Conservation (phyloP, 495 filamentous ascomycete genomes). For the Lasiosphaeria hispida region DNA sequence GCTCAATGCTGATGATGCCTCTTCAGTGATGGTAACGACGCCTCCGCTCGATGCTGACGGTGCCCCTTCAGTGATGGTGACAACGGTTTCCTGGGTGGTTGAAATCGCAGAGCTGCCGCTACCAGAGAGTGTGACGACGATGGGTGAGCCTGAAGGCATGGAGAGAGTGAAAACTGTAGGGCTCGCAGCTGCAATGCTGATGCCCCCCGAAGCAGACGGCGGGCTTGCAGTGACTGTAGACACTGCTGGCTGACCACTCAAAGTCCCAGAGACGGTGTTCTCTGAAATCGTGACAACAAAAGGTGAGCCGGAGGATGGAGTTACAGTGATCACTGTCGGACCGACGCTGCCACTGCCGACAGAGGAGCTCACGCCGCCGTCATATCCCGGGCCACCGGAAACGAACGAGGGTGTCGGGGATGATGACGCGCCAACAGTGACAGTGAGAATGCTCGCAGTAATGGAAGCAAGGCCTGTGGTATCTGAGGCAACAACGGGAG, state of each 20-base stretch:
- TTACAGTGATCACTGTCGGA: conserved; percentile 15
- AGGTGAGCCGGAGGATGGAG: conserved; percentile 14
- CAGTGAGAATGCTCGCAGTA: not conserved
- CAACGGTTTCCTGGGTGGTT: not conserved
- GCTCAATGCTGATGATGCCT: not conserved
- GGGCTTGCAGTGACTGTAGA: conserved; percentile 3
- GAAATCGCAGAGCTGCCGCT: not conserved
- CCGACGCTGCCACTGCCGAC: not conserved
- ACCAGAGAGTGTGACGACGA: conserved; percentile 10
- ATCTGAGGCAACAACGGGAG: not conserved
- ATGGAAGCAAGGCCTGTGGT: not conserved
- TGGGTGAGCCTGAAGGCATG: conserved; percentile 4
- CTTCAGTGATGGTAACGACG: not conserved
- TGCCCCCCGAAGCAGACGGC: not conserved
- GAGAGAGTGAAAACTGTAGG: conserved; percentile 8
- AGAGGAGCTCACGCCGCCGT: not conserved
- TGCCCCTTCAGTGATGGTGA: conserved; percentile 6
- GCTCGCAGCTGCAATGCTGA: not conserved
- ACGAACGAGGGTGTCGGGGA: too few relatives aligned
- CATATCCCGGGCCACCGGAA: conserved; percentile 6
- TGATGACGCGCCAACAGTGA: conserved; percentile 10
- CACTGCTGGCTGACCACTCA: not conserved
- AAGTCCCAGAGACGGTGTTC: not conserved
- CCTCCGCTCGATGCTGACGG: not conserved
- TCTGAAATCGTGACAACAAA: conserved; percentile 15